These are phyloP conservation scores for Fusarium kyushuense DNA, from an alignment of 2,329 filamentous ascomycete species.

Conservation along the genomic window DNA sequence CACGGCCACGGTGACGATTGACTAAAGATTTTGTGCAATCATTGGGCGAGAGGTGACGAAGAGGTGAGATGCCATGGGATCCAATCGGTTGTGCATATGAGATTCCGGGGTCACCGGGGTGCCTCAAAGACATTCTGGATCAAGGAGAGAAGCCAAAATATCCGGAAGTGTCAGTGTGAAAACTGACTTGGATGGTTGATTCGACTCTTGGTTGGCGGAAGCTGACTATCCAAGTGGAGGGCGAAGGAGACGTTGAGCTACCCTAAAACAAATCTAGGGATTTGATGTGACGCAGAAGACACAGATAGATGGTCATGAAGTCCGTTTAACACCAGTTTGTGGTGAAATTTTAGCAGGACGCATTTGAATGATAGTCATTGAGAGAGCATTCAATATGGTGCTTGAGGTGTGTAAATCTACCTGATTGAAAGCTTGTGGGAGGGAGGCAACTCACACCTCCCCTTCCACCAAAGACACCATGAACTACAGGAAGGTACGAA, in stretches of 20 bases:
- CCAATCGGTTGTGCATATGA: constrained; percentile 46
- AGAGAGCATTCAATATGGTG: constrained; percentile 1
- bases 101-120: constrained; percentile 40
- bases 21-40: constrained; percentile 25
- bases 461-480: constrained; percentile 1
- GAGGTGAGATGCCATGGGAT: constrained; percentile 39
- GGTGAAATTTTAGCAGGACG: background rate
- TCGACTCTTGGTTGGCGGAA: constrained; percentile 37
- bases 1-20: constrained; percentile 11
- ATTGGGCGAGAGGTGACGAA: constrained; percentile 11
- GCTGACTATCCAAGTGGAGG: constrained; percentile 24
- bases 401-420: constrained; percentile 7
- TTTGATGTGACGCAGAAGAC: constrained; percentile 11
- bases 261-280: constrained; percentile 16
- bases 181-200: constrained; percentile 32
- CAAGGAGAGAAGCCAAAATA: constrained; percentile 26
- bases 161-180: constrained; percentile 8
- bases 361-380: background rate
- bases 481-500: constrained; percentile 7
- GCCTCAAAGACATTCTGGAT: constrained; percentile 36
- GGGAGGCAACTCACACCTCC: constrained; percentile 8
- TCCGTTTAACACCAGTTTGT: background rate
- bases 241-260: constrained; percentile 24
- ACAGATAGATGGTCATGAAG: background rate
- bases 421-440: background rate